Base-by-base conservation (phyloP, 208 protist genomes). In the Trypanosoma mega region DNA sequence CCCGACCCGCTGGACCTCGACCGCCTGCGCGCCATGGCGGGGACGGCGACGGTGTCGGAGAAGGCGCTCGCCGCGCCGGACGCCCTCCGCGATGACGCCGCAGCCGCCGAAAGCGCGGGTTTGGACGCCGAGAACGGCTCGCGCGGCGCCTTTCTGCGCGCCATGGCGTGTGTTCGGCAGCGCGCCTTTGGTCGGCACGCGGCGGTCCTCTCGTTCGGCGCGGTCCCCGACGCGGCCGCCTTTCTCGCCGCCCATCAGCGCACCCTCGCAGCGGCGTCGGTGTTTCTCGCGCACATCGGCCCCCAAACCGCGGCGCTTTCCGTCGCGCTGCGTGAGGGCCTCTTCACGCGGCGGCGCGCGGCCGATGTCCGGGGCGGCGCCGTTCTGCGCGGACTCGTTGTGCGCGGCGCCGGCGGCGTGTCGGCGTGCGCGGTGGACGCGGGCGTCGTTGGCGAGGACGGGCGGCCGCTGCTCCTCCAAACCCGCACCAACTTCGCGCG, bases 401-500 rank as follows among this genome's bases (percentile, higher is more conserved):
- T 93, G 21, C 63, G 36, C n/a, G 27, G 30, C 9, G 36, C 18
- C 46, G 27, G 74, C 62, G 41, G 29, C 23, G 81, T 79, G 47
- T 68, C 65, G 2, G 61, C 62, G 26, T 93, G 86, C 48, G 63
- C 69, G 0, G 86, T 93, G 33, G 82, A 93, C 50, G 78, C 78
- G 9, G 86, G 86, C 7, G 53, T 93, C 26, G 47, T 47, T 27
- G 46, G 20, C 49, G 73, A 53, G n/a, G n/a, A n/a, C 57, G 52
- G 61, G 21, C 49, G 63, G n/a, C 57, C 74, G 24, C 27, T 76
- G 53, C 63, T 86, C 2, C 50, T 92, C 21, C 73, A 75, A 31
- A 78, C 76, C 18, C 78, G 84, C 51, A 84, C 66, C n/a, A 88
- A 92, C 66, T 92, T 92, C 56, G 53, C 84, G 9, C 84, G 82